Evolutionary conservation across 768 basidiomycete species (phyloP).

Genomic region (Rhodotorula kratochvilovae): DNA sequence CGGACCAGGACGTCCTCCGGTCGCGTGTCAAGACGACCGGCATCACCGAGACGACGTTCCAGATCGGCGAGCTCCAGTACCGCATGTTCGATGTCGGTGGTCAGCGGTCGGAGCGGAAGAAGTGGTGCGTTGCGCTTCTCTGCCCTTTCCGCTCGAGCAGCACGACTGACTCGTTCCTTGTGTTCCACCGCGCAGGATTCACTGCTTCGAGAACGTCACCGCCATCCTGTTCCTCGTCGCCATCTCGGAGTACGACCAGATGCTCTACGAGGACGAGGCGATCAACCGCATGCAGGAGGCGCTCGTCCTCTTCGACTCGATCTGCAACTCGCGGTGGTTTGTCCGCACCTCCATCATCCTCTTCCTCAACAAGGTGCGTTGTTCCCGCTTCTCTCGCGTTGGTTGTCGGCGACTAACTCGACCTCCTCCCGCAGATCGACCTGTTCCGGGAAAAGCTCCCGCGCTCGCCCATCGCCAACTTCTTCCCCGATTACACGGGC

Average conservation of each 20-base stretch:
- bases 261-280: conserved; percentile 78
- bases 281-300: conserved; percentile 97
- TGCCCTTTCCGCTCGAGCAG: too few species aligned
- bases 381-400: background rate
- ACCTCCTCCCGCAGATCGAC: conserved; percentile 62
- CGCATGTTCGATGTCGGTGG: conserved; percentile 88
- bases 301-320: conserved; percentile 90
- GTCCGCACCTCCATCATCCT: conserved; percentile 85
- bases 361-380: conserved; percentile 31
- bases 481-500: conserved; percentile 87
- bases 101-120: conserved; percentile 81
- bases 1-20: conserved; percentile 91
- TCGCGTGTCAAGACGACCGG: conserved; percentile 95
- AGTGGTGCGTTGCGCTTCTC: conserved; percentile 53
- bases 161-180: background rate
- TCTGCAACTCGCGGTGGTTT: conserved; percentile 96
- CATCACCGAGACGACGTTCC: conserved; percentile 95
- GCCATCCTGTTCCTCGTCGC: conserved; percentile 89
- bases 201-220: conserved; percentile 91
- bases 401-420: background rate
- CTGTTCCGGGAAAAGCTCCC: conserved; percentile 90
- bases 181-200: conserved; percentile 52
- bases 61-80: conserved; percentile 89
- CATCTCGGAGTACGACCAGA: conserved; percentile 94
- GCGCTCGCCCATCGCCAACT: conserved; percentile 71